These are phyloP conservation scores for Fusarium buharicum DNA, from an alignment of 2,329 filamentous ascomycete genomes.

Conservation along the genomic window DNA sequence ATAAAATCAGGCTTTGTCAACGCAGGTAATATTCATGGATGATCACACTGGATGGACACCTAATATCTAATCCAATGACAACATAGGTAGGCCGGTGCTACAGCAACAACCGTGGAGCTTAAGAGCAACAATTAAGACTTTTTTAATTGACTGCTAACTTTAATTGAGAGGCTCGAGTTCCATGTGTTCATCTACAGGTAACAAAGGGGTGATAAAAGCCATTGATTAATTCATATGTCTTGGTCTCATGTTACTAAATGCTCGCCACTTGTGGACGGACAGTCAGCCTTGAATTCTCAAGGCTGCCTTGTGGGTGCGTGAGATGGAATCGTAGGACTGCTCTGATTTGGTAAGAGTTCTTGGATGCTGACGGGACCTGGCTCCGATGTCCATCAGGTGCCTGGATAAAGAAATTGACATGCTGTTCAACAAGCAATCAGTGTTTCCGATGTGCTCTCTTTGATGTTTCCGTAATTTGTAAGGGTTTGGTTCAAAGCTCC, in stretches of 20 bases:
- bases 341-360: constrained; percentile 30
- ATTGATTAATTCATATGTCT: not conserved
- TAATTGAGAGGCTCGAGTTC: not conserved
- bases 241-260: not conserved
- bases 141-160: constrained; percentile 7
- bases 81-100: constrained; percentile 26
- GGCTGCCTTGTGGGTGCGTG: constrained; percentile 31
- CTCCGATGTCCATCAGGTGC: constrained; percentile 7
- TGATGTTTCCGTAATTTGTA: not conserved
- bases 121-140: constrained; percentile 1
- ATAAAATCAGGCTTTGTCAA: constrained; percentile 18
- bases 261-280: constrained; percentile 2
- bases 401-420: not conserved
- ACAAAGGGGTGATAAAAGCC: not conserved
- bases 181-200: not conserved
- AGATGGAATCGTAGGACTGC: constrained; percentile 11
- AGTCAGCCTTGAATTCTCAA: constrained; percentile 33
- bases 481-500: not conserved
- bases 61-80: constrained; percentile 8
- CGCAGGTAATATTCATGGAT: constrained; percentile 11
- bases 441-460: not conserved
- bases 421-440: not conserved
- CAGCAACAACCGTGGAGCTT: constrained; percentile 24
- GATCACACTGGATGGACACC: constrained; percentile 16
- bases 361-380: constrained; percentile 35